phyloP scores from a whole-genome alignment of 306 rosid species.

The Gastrolobium villosum region DNA sequence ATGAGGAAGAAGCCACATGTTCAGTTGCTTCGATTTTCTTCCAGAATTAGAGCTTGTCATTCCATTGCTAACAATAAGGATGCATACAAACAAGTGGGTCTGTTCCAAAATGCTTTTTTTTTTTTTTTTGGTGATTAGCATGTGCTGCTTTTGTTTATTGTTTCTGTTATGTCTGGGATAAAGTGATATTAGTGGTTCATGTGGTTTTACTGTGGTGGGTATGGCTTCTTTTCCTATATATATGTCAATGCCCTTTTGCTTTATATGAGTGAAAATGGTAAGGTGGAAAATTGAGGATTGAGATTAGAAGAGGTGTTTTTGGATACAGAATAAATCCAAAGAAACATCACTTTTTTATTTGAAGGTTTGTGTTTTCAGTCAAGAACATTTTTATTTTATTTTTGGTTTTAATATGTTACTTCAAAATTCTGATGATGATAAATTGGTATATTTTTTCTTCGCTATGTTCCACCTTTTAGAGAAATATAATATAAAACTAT shows the following conservation, averaged over 20 bases:
- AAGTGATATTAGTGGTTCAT: conserved; percentile 27
- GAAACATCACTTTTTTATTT: background rate
- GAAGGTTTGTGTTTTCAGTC: background rate
- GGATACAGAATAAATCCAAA: background rate
- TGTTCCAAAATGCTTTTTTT: conserved; percentile 46
- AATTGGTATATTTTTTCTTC: background rate
- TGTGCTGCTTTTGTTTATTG: background rate
- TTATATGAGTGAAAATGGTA: conserved; percentile 2
- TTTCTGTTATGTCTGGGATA: background rate
- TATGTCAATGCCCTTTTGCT: conserved; percentile 1
- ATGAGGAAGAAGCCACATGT: conserved; percentile 34
- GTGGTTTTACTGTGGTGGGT: background rate
- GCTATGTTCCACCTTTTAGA: background rate
- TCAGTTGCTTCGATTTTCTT: conserved; percentile 36
- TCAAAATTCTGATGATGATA: background rate
- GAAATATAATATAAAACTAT: too few relatives aligned
- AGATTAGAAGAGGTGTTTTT: conserved; percentile 29
- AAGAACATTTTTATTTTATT: background rate
- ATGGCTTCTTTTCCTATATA: background rate
- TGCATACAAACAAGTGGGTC: conserved; percentile 82
- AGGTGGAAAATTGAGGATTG: background rate
- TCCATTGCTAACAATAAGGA: conserved; percentile 58
- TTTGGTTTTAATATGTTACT: background rate
- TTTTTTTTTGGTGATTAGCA: conserved; percentile 4
- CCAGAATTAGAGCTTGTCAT: conserved; percentile 63